Evolutionary conservation across 345 rosid genomes (phyloP).

Genomic region (Microcos paniculata): DNA sequence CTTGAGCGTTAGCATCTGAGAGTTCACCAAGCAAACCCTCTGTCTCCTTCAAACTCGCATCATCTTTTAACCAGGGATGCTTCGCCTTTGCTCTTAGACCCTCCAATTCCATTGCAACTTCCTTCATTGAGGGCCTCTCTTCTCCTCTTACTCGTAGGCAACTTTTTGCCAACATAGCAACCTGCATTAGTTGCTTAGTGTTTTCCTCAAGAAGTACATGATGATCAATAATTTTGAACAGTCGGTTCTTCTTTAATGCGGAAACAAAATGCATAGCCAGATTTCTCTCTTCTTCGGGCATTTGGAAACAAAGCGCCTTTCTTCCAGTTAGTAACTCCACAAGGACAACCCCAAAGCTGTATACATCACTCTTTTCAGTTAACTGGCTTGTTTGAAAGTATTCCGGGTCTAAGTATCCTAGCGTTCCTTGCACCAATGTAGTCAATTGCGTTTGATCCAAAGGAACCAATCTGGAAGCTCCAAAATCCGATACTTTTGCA

Average conservation of each 20-base stretch:
- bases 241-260: conserved; percentile 13
- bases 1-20: neutral
- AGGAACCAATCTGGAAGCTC: conserved; percentile 45
- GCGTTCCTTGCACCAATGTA: conserved; percentile 50
- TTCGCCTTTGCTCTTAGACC: conserved; percentile 13
- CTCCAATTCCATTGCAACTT: conserved; percentile 36
- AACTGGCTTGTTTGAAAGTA: conserved; percentile 35
- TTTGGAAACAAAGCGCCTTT: conserved; percentile 28
- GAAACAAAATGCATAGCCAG: conserved; percentile 28
- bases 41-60: neutral
- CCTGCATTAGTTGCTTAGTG: conserved; percentile 11
- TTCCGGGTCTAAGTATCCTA: conserved; percentile 46
- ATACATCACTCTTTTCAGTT: conserved; percentile 55
- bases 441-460: conserved; percentile 32
- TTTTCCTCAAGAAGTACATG: conserved; percentile 4
- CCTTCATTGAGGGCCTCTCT: conserved; percentile 37
- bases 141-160: conserved; percentile 34
- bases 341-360: conserved; percentile 49
- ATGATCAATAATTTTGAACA: conserved; percentile 23
- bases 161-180: conserved; percentile 8
- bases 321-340: conserved; percentile 32
- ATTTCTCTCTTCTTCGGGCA: conserved; percentile 26
- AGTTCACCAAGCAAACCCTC: conserved; percentile 12
- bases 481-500: conserved; percentile 51
- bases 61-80: conserved; percentile 10